These are phyloP conservation scores for Byssothecium circinans DNA, from an alignment of 2,329 filamentous ascomycete genomes.

Conservation along the genomic window DNA sequence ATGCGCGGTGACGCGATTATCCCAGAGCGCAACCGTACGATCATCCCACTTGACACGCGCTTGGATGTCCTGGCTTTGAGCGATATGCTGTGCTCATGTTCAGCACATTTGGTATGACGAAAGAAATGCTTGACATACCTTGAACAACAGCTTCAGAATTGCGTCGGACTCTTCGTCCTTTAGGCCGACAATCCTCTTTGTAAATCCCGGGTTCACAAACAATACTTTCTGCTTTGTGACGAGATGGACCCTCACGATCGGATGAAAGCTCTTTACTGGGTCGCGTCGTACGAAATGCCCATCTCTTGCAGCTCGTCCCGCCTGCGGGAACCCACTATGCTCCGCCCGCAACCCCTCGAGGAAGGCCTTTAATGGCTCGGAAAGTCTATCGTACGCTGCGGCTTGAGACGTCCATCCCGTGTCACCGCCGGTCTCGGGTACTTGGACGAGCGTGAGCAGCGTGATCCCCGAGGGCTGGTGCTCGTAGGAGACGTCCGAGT, in stretches of 20 bases:
- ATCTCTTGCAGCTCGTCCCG: conserved; percentile 8
- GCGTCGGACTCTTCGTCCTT: conserved; percentile 67
- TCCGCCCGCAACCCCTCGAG: conserved; percentile 12
- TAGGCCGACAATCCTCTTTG: not conserved
- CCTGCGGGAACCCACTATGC: conserved; percentile 10
- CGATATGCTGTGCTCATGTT: conserved; percentile 60
- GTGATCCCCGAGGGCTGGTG: conserved; percentile 46
- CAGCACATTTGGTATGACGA: not conserved
- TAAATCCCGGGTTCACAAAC: conserved; percentile 79
- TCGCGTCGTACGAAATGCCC: conserved; percentile 39
- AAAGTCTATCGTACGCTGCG: conserved; percentile 45
- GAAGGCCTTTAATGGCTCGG: conserved; percentile 7
- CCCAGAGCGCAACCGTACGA: conserved; percentile 78
- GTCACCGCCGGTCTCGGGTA: conserved; percentile 54
- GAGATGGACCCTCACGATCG: conserved; percentile 74
- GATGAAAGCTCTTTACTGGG: conserved; percentile 25
- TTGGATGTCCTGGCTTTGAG: conserved; percentile 69
- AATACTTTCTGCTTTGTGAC: conserved; percentile 76
- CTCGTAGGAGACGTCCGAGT: conserved; percentile 7
- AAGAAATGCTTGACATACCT: conserved; percentile 6
- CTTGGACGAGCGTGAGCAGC: conserved; percentile 52
- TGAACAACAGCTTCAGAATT: conserved; percentile 72
- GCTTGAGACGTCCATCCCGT: conserved; percentile 51
- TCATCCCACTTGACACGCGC: conserved; percentile 73
- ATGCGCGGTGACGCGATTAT: conserved; percentile 76